These are phyloP conservation scores for Rhinocladiella similis DNA, from an alignment of 2,329 filamentous ascomycete genomes.

Conservation along the genomic window DNA sequence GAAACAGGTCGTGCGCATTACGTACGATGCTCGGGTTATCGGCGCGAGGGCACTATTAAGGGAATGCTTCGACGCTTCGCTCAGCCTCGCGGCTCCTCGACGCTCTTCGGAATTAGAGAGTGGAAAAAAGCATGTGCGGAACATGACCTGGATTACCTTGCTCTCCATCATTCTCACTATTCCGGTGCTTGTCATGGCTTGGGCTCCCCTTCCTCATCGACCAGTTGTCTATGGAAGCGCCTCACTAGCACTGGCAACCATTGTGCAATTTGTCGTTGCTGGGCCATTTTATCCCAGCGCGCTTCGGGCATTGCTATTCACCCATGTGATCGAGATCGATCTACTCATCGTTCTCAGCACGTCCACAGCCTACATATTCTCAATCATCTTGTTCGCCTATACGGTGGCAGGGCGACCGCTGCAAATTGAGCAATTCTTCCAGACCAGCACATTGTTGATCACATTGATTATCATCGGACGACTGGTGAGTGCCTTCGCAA, in stretches of 20 bases:
- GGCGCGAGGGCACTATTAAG: constrained; percentile 52
- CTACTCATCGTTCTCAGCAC: constrained; percentile 55
- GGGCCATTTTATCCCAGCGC: constrained; percentile 67
- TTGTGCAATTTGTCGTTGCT: constrained; percentile 64
- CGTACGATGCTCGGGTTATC: constrained; percentile 50
- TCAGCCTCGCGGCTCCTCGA: constrained; percentile 42
- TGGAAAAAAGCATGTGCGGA: constrained; percentile 43
- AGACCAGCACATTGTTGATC: constrained; percentile 57
- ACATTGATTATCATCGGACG: constrained; percentile 56
- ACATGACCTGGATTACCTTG: constrained; percentile 48
- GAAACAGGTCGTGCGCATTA: constrained; percentile 39
- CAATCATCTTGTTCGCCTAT: constrained; percentile 50
- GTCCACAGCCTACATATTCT: constrained; percentile 53
- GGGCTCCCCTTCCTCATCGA: constrained; percentile 55
- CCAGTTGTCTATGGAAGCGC: constrained; percentile 53
- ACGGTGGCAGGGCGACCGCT: constrained; percentile 38
- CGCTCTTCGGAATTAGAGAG: constrained; percentile 34
- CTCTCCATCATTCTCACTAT: constrained; percentile 58
- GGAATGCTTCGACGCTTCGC: constrained; percentile 32
- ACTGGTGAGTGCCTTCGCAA: constrained; percentile 49
- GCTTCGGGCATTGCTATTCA: constrained; percentile 44
- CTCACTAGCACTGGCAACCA: constrained; percentile 64
- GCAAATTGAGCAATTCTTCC: constrained; percentile 50
- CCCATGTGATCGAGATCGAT: constrained; percentile 55
- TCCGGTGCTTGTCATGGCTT: constrained; percentile 67